Evolutionary conservation across 148 eudicot species (phyloP).

Genomic region (Dianthus caryophyllus): DNA sequence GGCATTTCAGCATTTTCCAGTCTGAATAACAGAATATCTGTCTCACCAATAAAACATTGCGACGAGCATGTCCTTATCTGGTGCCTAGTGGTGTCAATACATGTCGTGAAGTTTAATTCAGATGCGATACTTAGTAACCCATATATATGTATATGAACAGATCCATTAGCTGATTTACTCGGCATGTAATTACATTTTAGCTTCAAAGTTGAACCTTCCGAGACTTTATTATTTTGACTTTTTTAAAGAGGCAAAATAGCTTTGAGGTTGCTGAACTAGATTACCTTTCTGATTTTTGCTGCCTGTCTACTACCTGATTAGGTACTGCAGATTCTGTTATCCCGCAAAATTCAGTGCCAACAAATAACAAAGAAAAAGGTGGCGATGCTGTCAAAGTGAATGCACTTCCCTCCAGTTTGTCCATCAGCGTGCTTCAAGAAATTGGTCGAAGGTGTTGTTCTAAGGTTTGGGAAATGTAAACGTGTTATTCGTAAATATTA

Average conservation of each 20-base stretch:
- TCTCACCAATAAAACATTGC: neutral
- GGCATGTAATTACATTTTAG: neutral
- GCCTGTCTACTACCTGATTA: slow-evolving; percentile 11
- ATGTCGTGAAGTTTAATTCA: neutral
- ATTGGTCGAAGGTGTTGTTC: slow-evolving; percentile 87
- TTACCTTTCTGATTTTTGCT: neutral
- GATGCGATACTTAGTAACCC: neutral
- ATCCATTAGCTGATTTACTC: neutral
- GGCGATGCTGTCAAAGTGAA: slow-evolving; percentile 49
- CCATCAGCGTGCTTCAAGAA: slow-evolving; percentile 83
- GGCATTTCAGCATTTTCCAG: neutral
- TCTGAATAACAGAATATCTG: neutral
- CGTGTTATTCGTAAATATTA: neutral
- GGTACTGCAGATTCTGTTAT: slow-evolving; percentile 33
- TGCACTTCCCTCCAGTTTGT: slow-evolving; percentile 47
- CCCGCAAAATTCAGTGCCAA: slow-evolving; percentile 28
- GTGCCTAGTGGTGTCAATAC: neutral
- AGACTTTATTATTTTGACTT: neutral
- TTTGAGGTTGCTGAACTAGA: neutral
- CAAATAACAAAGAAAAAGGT: slow-evolving; percentile 39
- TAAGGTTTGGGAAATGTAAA: slow-evolving; percentile 47
- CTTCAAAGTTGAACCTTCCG: neutral
- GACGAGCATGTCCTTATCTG: neutral
- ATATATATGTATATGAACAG: neutral
- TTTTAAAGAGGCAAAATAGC: neutral